Percentiles rank a stretch among this genome's conserved stretches.
Evolutionary conservation across 2,329 filamentous ascomycete genomes (phyloP).

Genomic region (Ophiostoma perfectum): DNA sequence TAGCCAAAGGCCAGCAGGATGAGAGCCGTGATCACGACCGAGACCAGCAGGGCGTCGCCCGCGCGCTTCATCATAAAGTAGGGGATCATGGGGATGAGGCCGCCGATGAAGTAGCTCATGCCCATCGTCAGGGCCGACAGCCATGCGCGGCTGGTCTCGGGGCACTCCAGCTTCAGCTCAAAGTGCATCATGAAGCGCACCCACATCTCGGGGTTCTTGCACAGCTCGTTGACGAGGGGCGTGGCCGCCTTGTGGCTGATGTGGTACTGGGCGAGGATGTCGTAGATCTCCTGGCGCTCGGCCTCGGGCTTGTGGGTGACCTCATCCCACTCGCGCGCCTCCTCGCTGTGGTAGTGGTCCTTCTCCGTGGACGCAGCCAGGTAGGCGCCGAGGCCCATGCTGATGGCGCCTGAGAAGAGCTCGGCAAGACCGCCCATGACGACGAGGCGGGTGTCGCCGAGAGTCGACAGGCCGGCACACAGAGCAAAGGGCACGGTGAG

Average conservation of each 20-base stretch:
- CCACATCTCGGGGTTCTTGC: slow-evolving; percentile 44
- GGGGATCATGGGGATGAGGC: slow-evolving; percentile 63
- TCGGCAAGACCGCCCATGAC: slow-evolving; percentile 70
- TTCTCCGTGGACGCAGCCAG: slow-evolving; percentile 58
- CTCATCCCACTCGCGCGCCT: slow-evolving; percentile 41
- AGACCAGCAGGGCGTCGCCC: slow-evolving; percentile 50
- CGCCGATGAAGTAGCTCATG: slow-evolving; percentile 63
- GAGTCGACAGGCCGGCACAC: slow-evolving; percentile 63
- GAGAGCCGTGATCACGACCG: slow-evolving; percentile 54
- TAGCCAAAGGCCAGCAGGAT: slow-evolving; percentile 62
- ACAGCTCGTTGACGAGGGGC: slow-evolving; percentile 48
- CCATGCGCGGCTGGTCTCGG: slow-evolving; percentile 41
- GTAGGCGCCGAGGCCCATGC: slow-evolving; percentile 72
- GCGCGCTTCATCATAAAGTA: slow-evolving; percentile 56
- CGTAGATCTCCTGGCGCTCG: slow-evolving; percentile 46
- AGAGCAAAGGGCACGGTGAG: slow-evolving; percentile 75
- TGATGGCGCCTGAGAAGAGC: slow-evolving; percentile 69
- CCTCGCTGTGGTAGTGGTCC: slow-evolving; percentile 47
- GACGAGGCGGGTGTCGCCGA: slow-evolving; percentile 61
- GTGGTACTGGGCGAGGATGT: slow-evolving; percentile 42
- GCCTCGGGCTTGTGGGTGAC: slow-evolving; percentile 38
- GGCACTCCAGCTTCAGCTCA: slow-evolving; percentile 46
- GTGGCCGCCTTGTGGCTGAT: slow-evolving; percentile 40
- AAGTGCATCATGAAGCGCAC: slow-evolving; percentile 58
- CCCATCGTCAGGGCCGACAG: slow-evolving; percentile 61